A percentile compares a stretch with the other conserved stretches of the same genome.
These are phyloP conservation scores for Hyphodiscus sp. DNA, from an alignment of 2,329 filamentous ascomycete species.

Conservation along the genomic window DNA sequence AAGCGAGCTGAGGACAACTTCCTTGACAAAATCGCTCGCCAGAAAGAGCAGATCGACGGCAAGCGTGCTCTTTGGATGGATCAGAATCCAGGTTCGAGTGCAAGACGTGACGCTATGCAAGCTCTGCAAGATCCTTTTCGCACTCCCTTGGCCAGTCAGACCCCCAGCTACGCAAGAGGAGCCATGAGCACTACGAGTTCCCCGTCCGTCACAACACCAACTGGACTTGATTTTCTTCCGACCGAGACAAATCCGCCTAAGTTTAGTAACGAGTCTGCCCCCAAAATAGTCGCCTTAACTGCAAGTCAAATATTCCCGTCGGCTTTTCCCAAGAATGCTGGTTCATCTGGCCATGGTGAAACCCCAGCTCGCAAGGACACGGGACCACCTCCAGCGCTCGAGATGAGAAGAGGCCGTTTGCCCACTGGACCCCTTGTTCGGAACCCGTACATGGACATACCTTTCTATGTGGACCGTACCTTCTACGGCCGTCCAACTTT, in stretches of 20 bases:
- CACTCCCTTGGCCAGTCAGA: constrained; percentile 10
- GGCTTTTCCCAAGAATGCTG: no score
- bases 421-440: neutral
- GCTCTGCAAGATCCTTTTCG: constrained; percentile 15
- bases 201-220: neutral
- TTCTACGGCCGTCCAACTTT: neutral
- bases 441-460: neutral
- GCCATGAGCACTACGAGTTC: neutral
- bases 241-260: neutral
- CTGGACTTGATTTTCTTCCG: neutral
- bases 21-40: constrained; percentile 9
- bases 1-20: constrained; percentile 4
- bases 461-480: no score
- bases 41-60: constrained; percentile 11
- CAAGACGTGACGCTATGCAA: constrained; percentile 8
- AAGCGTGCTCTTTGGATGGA: constrained; percentile 22
- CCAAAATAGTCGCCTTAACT: no score
- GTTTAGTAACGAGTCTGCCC: no score
- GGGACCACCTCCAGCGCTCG: no score
- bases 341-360: no score
- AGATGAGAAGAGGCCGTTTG: neutral
- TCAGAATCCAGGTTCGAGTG: constrained; percentile 10
- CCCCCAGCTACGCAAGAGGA: neutral
- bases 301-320: no score
- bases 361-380: no score